Conservation (phyloP, 192 early-diverging fungal genomes). For the Piromyces sp. region DNA sequence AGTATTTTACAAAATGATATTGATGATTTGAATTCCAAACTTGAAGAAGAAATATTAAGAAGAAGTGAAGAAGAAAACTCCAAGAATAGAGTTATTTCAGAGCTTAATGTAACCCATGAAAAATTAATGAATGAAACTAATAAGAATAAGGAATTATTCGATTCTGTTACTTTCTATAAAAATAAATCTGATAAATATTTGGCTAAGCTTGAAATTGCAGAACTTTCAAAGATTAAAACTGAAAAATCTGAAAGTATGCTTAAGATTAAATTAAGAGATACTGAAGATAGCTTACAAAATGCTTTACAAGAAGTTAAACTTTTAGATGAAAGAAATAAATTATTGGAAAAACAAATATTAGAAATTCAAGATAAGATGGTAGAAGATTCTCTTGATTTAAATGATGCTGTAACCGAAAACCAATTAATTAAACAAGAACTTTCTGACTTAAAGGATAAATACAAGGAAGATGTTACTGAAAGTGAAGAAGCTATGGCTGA, state of each 20-base stretch:
- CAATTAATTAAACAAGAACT: constrained; percentile 64
- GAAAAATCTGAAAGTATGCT: constrained; percentile 53
- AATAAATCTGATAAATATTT: constrained; percentile 27
- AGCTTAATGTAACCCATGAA: constrained; percentile 37
- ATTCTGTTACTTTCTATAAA: constrained; percentile 33
- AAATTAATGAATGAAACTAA: constrained; percentile 40
- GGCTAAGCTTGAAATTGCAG: constrained; percentile 43
- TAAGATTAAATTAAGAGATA: constrained; percentile 45
- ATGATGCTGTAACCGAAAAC: constrained; percentile 50
- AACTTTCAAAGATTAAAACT: constrained; percentile 50
- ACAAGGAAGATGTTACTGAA: constrained; percentile 57
- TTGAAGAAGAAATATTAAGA: constrained; percentile 47
- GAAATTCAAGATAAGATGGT: constrained; percentile 62
- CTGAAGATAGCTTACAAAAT: constrained; percentile 47
- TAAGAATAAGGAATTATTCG: constrained; percentile 36
- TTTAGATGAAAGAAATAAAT: constrained; percentile 42
- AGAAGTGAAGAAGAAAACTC: constrained; percentile 42
- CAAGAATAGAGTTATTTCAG: constrained; percentile 29
- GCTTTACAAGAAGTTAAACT: constrained; percentile 33
- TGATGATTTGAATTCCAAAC: constrained; percentile 35
- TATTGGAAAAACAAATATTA: constrained; percentile 47
- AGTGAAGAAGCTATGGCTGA: constrained; percentile 50
- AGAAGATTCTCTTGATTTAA: constrained; percentile 47
- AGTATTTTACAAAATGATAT: constrained; percentile 40
- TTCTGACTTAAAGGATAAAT: constrained; percentile 44